Percentiles rank a stretch among this genome's conserved stretches.
Evolutionary conservation across 2,329 filamentous ascomycete species (phyloP).

Genomic region (Claviceps quebecensis): DNA sequence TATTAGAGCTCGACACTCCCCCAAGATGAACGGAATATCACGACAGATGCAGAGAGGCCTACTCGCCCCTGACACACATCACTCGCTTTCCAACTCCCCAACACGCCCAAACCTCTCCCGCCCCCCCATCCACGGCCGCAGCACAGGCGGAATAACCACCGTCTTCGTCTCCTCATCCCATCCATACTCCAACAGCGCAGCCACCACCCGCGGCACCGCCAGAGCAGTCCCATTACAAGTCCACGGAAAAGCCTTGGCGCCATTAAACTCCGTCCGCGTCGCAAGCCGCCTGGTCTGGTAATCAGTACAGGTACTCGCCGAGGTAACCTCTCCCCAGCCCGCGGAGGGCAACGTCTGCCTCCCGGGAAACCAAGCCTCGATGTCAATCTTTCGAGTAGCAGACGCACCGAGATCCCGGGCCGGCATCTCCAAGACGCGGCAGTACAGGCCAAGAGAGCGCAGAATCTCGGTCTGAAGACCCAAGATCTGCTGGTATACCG

Average conservation of each 20-base stretch:
- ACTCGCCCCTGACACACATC: neutral
- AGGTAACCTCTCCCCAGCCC: conserved; percentile 90
- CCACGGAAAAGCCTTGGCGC: conserved; percentile 59
- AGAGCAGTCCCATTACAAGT: conserved; percentile 91
- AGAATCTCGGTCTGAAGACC: conserved; percentile 78
- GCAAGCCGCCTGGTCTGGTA: conserved; percentile 78
- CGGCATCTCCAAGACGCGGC: conserved; percentile 88
- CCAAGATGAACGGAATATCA: neutral
- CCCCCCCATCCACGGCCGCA: conserved; percentile 76
- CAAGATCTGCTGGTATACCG: conserved; percentile 73
- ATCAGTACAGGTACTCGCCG: conserved; percentile 81
- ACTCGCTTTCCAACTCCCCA: conserved; percentile 11
- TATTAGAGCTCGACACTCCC: no score
- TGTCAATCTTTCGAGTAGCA: conserved; percentile 76
- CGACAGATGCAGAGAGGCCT: neutral
- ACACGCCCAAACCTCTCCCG: conserved; percentile 43
- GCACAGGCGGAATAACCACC: conserved; percentile 63
- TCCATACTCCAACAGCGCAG: conserved; percentile 78
- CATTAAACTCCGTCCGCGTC: conserved; percentile 50
- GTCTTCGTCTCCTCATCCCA: conserved; percentile 59
- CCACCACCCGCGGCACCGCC: conserved; percentile 78
- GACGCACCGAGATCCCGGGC: conserved; percentile 76
- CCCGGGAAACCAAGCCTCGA: conserved; percentile 88
- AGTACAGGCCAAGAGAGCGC: conserved; percentile 61
- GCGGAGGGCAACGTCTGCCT: conserved; percentile 34